A percentile compares a stretch with the other conserved stretches of the same genome.
Evolutionary conservation across 1,284 basidiomycete species (phyloP).

Genomic region (Cutaneotrichosporon sp.): DNA sequence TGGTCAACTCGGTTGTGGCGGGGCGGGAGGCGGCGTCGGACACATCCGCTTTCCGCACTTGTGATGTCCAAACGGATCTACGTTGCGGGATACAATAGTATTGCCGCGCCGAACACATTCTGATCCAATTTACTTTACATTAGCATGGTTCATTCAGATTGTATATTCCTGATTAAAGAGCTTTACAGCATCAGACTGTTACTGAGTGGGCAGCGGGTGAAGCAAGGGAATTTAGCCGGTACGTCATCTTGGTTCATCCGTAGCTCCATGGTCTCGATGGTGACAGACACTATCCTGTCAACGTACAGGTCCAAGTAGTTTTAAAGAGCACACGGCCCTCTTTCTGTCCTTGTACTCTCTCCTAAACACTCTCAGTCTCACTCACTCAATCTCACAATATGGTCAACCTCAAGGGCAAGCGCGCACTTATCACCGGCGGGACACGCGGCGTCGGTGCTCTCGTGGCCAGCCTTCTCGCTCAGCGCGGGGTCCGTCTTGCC

Average conservation of each 20-base stretch:
- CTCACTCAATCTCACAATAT: slow-evolving; percentile 11
- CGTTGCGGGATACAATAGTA: not conserved
- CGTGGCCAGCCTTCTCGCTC: slow-evolving; percentile 24
- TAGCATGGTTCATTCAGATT: not conserved
- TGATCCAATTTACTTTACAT: not conserved
- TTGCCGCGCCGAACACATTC: not conserved
- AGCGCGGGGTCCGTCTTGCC: slow-evolving; percentile 24
- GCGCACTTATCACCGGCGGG: slow-evolving; percentile 33
- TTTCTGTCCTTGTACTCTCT: not conserved
- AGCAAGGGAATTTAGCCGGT: too few relatives aligned
- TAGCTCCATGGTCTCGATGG: too few relatives aligned
- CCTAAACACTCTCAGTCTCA: not conserved
- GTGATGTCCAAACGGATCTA: not conserved
- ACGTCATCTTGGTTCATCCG: not conserved
- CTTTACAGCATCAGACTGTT: too few relatives aligned
- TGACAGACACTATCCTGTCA: not conserved
- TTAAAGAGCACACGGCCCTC: not conserved
- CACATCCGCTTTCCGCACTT: not conserved
- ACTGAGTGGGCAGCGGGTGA: too few relatives aligned
- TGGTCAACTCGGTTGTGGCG: not conserved
- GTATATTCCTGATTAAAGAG: not conserved
- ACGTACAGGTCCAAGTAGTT: not conserved
- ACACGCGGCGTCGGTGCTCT: slow-evolving; percentile 29
- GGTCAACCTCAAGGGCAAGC: slow-evolving; percentile 28
- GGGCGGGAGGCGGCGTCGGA: not conserved